Conservation (phyloP, 495 filamentous ascomycete species). For the Talaromyces ruber region DNA sequence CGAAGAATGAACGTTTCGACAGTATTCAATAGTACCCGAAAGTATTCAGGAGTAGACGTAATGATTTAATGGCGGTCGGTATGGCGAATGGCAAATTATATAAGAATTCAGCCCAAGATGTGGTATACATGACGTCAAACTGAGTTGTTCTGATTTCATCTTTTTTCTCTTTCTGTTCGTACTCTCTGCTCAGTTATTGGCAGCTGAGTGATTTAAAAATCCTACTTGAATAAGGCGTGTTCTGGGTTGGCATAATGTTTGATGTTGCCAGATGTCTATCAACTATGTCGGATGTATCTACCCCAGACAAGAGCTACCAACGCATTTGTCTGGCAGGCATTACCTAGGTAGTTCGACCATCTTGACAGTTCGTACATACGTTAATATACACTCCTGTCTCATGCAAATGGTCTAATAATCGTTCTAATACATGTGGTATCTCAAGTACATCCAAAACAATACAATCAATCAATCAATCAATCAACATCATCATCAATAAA, state of each 20-base stretch:
- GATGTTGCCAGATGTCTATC: no score
- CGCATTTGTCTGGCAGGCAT: not conserved
- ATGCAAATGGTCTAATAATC: not conserved
- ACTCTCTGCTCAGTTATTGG: no score
- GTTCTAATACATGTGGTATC: not conserved
- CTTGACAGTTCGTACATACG: not conserved
- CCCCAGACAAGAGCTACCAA: not conserved
- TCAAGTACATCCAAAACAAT: not conserved
- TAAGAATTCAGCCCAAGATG: not conserved
- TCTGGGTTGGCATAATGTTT: no score
- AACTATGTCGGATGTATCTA: no score
- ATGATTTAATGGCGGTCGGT: not conserved
- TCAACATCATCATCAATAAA: not conserved
- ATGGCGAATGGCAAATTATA: not conserved
- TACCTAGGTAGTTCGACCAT: not conserved
- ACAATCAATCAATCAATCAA: no score
- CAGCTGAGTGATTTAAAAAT: no score
- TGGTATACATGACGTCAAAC: constrained; percentile 4
- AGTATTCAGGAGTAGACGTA: no score
- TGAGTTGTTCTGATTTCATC: not conserved
- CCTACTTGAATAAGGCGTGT: no score
- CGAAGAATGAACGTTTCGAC: not conserved
- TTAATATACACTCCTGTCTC: not conserved
- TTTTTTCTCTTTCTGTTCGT: not conserved
- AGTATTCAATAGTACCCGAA: no score